Evolutionary conservation across 208 protist species (phyloP).

Genomic region (Trypanosomatidae sp.): DNA sequence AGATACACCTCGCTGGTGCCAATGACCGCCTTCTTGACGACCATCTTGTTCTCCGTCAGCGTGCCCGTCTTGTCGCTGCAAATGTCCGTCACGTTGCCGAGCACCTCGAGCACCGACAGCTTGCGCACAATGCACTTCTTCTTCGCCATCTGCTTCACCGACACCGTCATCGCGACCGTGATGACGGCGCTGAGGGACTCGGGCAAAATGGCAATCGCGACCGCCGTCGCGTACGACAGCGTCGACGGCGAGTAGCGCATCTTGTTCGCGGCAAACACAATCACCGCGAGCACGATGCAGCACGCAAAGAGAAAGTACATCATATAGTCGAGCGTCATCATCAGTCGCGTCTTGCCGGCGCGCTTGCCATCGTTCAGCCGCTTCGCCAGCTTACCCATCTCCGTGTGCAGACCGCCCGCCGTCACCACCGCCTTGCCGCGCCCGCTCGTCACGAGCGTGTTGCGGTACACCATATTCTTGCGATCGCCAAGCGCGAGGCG

Average conservation of each 20-base stretch:
- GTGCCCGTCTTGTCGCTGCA: slow-evolving; percentile 92
- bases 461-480: slow-evolving; percentile 85
- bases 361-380: slow-evolving; percentile 25
- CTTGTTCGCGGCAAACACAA: slow-evolving; percentile 76
- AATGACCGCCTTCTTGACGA: slow-evolving; percentile 68
- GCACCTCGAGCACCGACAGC: slow-evolving; percentile 74
- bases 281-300: slow-evolving; percentile 51
- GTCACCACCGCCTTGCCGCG: slow-evolving; percentile 71
- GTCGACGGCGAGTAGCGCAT: slow-evolving; percentile 44
- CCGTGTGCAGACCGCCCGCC: slow-evolving; percentile 51
- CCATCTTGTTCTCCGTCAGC: slow-evolving; percentile 92
- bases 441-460: slow-evolving; percentile 77
- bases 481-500: slow-evolving; percentile 73
- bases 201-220: slow-evolving; percentile 84
- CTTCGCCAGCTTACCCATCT: slow-evolving; percentile 83
- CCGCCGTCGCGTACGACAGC: slow-evolving; percentile 64
- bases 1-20: slow-evolving; percentile 34
- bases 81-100: slow-evolving; percentile 86
- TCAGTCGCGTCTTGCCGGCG: slow-evolving; percentile 52
- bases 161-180: slow-evolving; percentile 78
- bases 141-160: slow-evolving; percentile 75
- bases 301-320: slow-evolving; percentile 81
- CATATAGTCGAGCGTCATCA: slow-evolving; percentile 79
- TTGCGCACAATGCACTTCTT: slow-evolving; percentile 79
- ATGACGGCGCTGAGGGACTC: slow-evolving; percentile 77